Base-by-base conservation (phyloP, 2,329 filamentous ascomycete species). In the Alternaria sp. region DNA sequence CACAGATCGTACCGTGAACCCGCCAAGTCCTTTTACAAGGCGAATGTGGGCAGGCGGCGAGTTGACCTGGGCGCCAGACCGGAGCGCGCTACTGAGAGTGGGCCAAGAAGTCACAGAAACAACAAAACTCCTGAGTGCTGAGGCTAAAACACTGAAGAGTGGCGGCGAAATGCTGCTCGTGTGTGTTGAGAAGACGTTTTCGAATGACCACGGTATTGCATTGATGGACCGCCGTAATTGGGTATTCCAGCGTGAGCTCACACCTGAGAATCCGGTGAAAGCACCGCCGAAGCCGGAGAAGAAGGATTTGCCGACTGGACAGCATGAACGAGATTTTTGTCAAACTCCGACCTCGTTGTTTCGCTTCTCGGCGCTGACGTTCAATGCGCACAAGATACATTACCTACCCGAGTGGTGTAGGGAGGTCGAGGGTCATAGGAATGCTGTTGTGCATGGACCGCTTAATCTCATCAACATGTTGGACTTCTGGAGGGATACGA, bases 341-440 rank as follows among this genome's bases (percentile, higher is more conserved):
- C 92, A 93, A 3, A 88, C 88, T 5, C 82, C 85, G 2, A 82
- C 85, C 4, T 84, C 96, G 2, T 85, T 99, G 50, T 97, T 97
- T 79, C 87, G 94, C 54, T 99, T 96, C 81, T 94, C 90, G 17
- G 93, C 93, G 6, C 84, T 99, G 44, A 94, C 91, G 2, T 95
- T 93, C 81, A 99, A 99, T 77, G 92, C 92, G 1, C 95, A 99
- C 77, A 84, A 86, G 24, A 98, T 99, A 68, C 95, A 99, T 77
- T 84, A 96, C 23, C 90, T 97, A 72, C 85, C 84, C 0, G 74
- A 83, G 49, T 96, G 91, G 80, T 89, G 89, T 56, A 83, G 84
- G 28, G 79, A 85, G 10, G 81, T 88, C 4, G 95, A 98, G 77
- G 90, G 90, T 4, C 88, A 96, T 75, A 83, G 84, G 3, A 85